A percentile compares a stretch with the other conserved stretches of the same genome.
phyloP scores from a whole-genome alignment of 257 asterid species.

The Agastache rugosa region DNA sequence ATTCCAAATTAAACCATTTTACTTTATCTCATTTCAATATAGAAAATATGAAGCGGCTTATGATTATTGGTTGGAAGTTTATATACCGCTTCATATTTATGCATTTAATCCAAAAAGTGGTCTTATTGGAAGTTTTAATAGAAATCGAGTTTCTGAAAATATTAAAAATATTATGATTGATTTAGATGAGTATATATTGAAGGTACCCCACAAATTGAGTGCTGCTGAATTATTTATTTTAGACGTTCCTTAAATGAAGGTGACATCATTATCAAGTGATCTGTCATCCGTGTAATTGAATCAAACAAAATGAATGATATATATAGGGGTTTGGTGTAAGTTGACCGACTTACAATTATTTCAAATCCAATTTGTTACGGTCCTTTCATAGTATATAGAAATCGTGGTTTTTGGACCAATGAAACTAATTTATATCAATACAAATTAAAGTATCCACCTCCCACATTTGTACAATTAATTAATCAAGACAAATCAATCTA shows the following conservation, averaged over 20 bases:
- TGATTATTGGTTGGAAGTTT: no score
- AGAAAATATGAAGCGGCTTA: no score
- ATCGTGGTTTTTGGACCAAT: slow-evolving; percentile 18
- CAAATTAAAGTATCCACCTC: not conserved
- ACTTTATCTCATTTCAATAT: no score
- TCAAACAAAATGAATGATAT: not conserved
- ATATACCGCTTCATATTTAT: no score
- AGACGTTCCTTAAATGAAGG: not conserved
- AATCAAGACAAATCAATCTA: not conserved
- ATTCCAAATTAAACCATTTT: no score
- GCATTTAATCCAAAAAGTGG: not conserved
- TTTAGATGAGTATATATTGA: not conserved
- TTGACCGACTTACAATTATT: not conserved
- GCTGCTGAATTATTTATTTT: not conserved
- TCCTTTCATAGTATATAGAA: not conserved
- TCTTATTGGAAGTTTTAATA: not conserved
- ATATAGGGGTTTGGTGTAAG: slow-evolving; percentile 14
- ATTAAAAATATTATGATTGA: not conserved
- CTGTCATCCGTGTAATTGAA: not conserved
- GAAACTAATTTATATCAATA: not conserved
- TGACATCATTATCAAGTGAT: slow-evolving; percentile 1
- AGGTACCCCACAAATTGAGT: not conserved
- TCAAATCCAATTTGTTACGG: not conserved
- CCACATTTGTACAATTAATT: not conserved
- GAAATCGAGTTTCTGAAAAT: not conserved